Evolutionary conservation across 805 yeast genomes (phyloP).

Genomic region (Hanseniaspora mollemarum): DNA sequence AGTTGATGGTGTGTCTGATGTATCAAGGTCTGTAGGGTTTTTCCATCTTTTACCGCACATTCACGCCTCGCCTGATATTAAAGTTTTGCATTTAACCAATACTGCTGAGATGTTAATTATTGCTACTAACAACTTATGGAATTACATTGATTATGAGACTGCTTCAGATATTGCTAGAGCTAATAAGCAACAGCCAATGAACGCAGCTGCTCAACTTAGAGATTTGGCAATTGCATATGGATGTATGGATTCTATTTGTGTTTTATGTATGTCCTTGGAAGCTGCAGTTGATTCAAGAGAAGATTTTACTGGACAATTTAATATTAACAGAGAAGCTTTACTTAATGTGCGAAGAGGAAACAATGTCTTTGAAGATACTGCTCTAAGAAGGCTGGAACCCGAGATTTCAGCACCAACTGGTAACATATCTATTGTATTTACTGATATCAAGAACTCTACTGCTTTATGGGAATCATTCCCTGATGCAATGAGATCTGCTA

Average conservation of each 20-base stretch:
- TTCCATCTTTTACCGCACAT: constrained; percentile 76
- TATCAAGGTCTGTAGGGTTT: constrained; percentile 88
- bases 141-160: constrained; percentile 63
- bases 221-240: constrained; percentile 94
- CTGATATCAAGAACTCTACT: constrained; percentile 93
- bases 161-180: constrained; percentile 86
- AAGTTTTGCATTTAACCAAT: constrained; percentile 46
- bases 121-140: constrained; percentile 81
- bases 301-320: constrained; percentile 21
- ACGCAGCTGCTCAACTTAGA: constrained; percentile 84
- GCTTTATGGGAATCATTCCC: constrained; percentile 87
- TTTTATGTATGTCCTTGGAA: constrained; percentile 63
- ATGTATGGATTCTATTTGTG: constrained; percentile 63
- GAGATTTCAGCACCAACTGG: constrained; percentile 95
- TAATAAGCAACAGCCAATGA: constrained; percentile 69
- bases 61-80: constrained; percentile 75
- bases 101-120: constrained; percentile 76
- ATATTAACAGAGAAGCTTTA: constrained; percentile 32
- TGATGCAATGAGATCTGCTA: constrained; percentile 90
- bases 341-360: constrained; percentile 38
- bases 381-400: constrained; percentile 68
- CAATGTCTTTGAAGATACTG: constrained; percentile 51
- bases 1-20: constrained; percentile 68
- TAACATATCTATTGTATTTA: constrained; percentile 86
- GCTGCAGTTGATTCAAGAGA: constrained; percentile 28